phyloP scores from a whole-genome alignment of 2,329 filamentous ascomycete genomes.

The Xylariaceae sp. region DNA sequence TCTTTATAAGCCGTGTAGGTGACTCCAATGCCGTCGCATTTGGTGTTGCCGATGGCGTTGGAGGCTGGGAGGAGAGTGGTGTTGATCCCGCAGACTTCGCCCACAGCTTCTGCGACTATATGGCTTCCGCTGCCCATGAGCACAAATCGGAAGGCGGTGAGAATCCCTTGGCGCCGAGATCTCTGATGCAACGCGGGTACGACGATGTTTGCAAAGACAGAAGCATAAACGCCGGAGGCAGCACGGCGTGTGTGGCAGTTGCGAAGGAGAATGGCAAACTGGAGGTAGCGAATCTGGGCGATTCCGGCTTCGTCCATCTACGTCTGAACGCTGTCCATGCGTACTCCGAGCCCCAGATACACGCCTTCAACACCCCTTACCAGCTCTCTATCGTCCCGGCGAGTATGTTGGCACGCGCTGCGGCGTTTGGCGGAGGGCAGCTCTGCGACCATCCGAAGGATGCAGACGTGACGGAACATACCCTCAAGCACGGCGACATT shows the following conservation, averaged over 20 bases:
- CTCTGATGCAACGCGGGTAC: conserved; percentile 78
- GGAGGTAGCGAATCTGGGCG: conserved; percentile 89
- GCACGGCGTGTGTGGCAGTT: conserved; percentile 85
- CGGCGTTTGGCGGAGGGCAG: conserved; percentile 75
- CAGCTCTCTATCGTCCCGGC: conserved; percentile 86
- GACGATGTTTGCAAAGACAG: conserved; percentile 71
- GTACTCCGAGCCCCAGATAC: conserved; percentile 80
- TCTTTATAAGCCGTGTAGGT: conserved; percentile 82
- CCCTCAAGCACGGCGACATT: conserved; percentile 83
- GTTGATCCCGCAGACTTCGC: conserved; percentile 95
- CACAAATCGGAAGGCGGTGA: conserved; percentile 37
- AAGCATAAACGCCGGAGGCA: conserved; percentile 74
- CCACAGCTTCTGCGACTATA: conserved; percentile 87
- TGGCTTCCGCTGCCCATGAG: conserved; percentile 69
- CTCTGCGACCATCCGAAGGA: conserved; percentile 81
- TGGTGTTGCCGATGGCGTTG: conserved; percentile 89
- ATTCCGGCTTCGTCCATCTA: conserved; percentile 87
- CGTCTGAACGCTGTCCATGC: conserved; percentile 80
- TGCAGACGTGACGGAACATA: conserved; percentile 71
- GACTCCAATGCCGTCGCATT: conserved; percentile 69
- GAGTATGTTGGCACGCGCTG: conserved; percentile 70
- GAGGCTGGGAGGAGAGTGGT: conserved; percentile 88
- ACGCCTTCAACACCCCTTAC: conserved; percentile 96
- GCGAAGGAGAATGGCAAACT: conserved; percentile 66
- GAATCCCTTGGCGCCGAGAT: conserved; percentile 52